Evolutionary conservation across 768 basidiomycete species (phyloP).

Genomic region (Collybiopsis luxurians): DNA sequence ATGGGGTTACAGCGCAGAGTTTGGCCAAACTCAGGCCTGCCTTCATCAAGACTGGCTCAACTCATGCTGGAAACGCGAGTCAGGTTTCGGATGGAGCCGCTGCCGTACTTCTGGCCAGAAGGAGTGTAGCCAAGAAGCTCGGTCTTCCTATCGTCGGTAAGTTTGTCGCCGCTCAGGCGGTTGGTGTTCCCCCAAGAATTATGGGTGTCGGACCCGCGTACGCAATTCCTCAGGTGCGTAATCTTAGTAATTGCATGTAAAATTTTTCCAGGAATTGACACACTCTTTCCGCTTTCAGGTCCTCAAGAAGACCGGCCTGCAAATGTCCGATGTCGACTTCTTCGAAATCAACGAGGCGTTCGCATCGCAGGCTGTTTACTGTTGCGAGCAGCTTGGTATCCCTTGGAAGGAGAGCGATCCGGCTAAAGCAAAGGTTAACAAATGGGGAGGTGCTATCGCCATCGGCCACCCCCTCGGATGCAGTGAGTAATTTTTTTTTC

Average conservation of each 20-base stretch:
- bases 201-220: slow-evolving; percentile 93
- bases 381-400: slow-evolving; percentile 65
- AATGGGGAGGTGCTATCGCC: slow-evolving; percentile 87
- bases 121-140: slow-evolving; percentile 77
- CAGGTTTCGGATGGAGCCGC: slow-evolving; percentile 94
- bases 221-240: slow-evolving; percentile 68
- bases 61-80: slow-evolving; percentile 85
- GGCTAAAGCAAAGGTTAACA: slow-evolving; percentile 63
- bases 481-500: slow-evolving; percentile 45
- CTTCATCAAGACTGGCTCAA: slow-evolving; percentile 71
- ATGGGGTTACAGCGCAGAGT: slow-evolving; percentile 77
- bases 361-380: slow-evolving; percentile 79
- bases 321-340: slow-evolving; percentile 76
- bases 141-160: slow-evolving; percentile 88
- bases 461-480: slow-evolving; percentile 86
- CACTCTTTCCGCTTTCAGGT: slow-evolving; percentile 20
- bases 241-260: background rate
- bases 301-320: slow-evolving; percentile 64
- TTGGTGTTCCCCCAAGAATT: slow-evolving; percentile 83
- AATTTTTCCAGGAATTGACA: no score
- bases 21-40: slow-evolving; percentile 84
- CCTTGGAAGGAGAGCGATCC: slow-evolving; percentile 30
- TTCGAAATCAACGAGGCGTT: slow-evolving; percentile 94
- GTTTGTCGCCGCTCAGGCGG: slow-evolving; percentile 64
- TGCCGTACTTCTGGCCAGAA: slow-evolving; percentile 79